These are phyloP conservation scores for Phytophthora citrophthora DNA, from an alignment of 352 stramenopile genomes.

Conservation along the genomic window DNA sequence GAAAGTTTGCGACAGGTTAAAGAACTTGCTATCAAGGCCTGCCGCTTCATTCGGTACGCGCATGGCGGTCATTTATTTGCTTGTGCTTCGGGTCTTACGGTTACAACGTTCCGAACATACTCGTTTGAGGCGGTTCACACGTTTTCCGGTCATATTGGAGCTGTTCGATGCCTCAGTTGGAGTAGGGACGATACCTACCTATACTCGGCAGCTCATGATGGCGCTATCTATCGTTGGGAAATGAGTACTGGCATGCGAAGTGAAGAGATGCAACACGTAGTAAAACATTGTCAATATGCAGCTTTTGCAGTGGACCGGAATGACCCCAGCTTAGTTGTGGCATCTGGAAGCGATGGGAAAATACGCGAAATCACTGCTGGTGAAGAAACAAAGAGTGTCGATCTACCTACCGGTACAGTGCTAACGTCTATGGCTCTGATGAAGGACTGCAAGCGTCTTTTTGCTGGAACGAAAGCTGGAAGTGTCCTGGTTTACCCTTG, in stretches of 20 bases:
- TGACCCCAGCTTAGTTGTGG: slow-evolving; percentile 61
- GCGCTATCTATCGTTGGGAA: slow-evolving; percentile 84
- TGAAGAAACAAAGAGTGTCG: slow-evolving; percentile 61
- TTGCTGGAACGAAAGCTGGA: slow-evolving; percentile 69
- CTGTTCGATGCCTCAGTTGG: slow-evolving; percentile 71
- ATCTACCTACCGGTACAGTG: slow-evolving; percentile 45
- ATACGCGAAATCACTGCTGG: slow-evolving; percentile 66
- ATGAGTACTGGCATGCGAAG: slow-evolving; percentile 56
- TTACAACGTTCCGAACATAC: slow-evolving; percentile 70
- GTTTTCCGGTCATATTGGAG: slow-evolving; percentile 83
- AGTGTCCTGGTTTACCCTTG: slow-evolving; percentile 70
- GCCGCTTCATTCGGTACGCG: slow-evolving; percentile 60
- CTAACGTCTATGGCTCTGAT: slow-evolving; percentile 68
- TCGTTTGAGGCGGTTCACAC: slow-evolving; percentile 74
- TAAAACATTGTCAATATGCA: slow-evolving; percentile 82
- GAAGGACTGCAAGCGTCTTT: slow-evolving; percentile 67
- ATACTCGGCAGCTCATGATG: slow-evolving; percentile 81
- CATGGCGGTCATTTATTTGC: slow-evolving; percentile 81
- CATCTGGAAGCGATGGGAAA: slow-evolving; percentile 66
- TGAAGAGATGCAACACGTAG: slow-evolving; percentile 77
- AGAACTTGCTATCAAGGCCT: slow-evolving; percentile 75
- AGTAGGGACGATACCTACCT: slow-evolving; percentile 76
- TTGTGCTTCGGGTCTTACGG: slow-evolving; percentile 67
- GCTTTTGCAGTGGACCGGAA: slow-evolving; percentile 57
- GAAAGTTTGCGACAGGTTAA: slow-evolving; percentile 68